Base-by-base conservation (phyloP, 2,329 filamentous ascomycete genomes). In the Colletotrichum magnum region DNA sequence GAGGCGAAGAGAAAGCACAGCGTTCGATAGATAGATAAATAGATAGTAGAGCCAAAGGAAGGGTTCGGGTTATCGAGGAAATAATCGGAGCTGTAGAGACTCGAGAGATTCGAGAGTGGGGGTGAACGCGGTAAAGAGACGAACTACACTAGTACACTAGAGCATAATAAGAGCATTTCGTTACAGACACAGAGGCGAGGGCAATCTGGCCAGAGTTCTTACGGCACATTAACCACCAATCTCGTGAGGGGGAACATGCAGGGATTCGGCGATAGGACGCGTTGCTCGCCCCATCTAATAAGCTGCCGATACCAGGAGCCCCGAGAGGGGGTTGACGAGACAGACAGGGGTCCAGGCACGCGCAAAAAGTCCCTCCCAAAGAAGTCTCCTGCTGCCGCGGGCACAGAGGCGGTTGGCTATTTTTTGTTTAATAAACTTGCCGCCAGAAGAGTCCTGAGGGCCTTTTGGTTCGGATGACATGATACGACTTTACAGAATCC, bases 281-380 rank as follows among this genome's bases (percentile, higher is more conserved):
- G 53, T 48, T 57, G 56, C 50, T 47, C 28, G 56, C 54, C 56
- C 61, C 66, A 60, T 59, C 36, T 50, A 69, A 69, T 56, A 69
- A 60, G 61, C 54, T 57, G 61, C 43, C 50, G 56, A 65, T 65
- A 59, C 54, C 15, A 32, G 48, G 50, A 43, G 60, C 36, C 43
- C 41, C 41, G 58, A 32, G 43, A 61, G 58, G 32, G 58, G 48
- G 58, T 43, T 41, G 21, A 15, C n/a, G 28, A 43, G 18, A 7
- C 28, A n/a, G 32, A 43, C 50, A 48, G 26, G 51, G 36, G 50
- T 47, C 13, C 9, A 6, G 47, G n/a, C n/a, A 3, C 47, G 47
- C 18, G 47, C 36, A 66, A 66, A 67, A 69, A 61, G 66, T 69
- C 45, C 67, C 51, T 67, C 62, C 43, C 6, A 13, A 60, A 69